phyloP scores from a whole-genome alignment of 805 yeast genomes.

The Cephaloascus fragrans region DNA sequence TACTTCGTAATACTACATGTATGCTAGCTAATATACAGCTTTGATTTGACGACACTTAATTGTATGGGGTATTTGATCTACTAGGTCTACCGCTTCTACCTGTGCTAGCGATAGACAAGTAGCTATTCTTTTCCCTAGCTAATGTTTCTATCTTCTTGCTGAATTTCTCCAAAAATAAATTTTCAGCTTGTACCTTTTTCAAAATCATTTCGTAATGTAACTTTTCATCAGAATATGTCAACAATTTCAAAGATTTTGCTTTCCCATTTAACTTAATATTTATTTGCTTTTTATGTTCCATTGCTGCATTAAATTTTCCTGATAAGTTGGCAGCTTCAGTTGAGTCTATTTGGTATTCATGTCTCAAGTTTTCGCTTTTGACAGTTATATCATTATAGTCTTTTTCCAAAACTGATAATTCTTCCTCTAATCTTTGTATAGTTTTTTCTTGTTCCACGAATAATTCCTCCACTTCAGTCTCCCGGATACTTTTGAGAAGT shows the following conservation, averaged over 20 bases:
- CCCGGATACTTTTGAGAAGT: neutral
- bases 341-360: constrained; percentile 33
- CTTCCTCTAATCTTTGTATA: neutral
- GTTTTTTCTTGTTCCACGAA: neutral
- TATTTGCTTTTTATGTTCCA: constrained; percentile 13
- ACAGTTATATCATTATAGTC: constrained; percentile 1
- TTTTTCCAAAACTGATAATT: constrained; percentile 6
- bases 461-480: neutral
- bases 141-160: neutral
- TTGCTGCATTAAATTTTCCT: constrained; percentile 11
- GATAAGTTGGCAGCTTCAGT: constrained; percentile 34
- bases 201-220: neutral
- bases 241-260: constrained; percentile 20
- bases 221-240: constrained; percentile 6
- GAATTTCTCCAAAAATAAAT: neutral
- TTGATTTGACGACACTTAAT: no score
- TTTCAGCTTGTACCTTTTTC: neutral
- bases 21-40: no score
- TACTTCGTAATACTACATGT: no score
- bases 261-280: constrained; percentile 20
- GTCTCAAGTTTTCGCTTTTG: constrained; percentile 21
- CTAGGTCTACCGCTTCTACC: neutral
- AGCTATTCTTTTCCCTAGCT: neutral
- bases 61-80: neutral
- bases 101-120: neutral